phyloP scores from a whole-genome alignment of 495 filamentous ascomycete species.

The Penicillium ucsense region DNA sequence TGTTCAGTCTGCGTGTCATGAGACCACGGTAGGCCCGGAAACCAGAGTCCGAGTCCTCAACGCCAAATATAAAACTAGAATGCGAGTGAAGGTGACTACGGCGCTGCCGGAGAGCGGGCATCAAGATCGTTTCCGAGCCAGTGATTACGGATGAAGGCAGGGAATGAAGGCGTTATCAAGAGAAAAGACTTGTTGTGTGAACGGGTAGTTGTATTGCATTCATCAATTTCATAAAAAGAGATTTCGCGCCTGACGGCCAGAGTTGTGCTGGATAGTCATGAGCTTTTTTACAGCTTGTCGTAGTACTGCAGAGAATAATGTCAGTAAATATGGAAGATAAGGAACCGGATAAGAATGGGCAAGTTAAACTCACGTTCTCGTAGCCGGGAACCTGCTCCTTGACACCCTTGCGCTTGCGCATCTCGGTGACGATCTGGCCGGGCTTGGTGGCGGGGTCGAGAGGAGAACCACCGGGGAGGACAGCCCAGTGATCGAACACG shows the following conservation, averaged over 20 bases:
- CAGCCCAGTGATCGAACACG: slow-evolving; percentile 97
- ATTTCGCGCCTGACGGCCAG: slow-evolving; percentile 28
- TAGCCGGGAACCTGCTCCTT: slow-evolving; percentile 85
- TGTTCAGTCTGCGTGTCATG: too few relatives aligned
- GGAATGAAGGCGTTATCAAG: slow-evolving; percentile 10
- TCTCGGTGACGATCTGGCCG: slow-evolving; percentile 73
- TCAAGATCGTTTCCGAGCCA: too few relatives aligned
- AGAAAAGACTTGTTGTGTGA: slow-evolving; percentile 25
- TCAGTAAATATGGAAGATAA: slow-evolving; percentile 39
- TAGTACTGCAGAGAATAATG: slow-evolving; percentile 62
- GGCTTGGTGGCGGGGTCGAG: slow-evolving; percentile 79
- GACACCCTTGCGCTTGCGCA: slow-evolving; percentile 99
- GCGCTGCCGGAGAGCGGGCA: too few relatives aligned
- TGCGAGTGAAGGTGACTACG: too few relatives aligned
- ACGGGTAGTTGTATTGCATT: slow-evolving; percentile 41
- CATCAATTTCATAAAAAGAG: slow-evolving; percentile 42
- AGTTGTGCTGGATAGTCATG: slow-evolving; percentile 25
- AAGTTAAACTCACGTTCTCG: slow-evolving; percentile 71
- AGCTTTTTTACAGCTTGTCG: slow-evolving; percentile 83
- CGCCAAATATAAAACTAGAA: too few relatives aligned
- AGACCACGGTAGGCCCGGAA: too few relatives aligned
- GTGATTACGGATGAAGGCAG: background rate
- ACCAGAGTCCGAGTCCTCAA: too few relatives aligned
- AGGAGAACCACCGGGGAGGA: slow-evolving; percentile 87
- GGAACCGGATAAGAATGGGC: background rate